Evolutionary conservation across 768 basidiomycete species (phyloP).

Genomic region (Russula olivacea): DNA sequence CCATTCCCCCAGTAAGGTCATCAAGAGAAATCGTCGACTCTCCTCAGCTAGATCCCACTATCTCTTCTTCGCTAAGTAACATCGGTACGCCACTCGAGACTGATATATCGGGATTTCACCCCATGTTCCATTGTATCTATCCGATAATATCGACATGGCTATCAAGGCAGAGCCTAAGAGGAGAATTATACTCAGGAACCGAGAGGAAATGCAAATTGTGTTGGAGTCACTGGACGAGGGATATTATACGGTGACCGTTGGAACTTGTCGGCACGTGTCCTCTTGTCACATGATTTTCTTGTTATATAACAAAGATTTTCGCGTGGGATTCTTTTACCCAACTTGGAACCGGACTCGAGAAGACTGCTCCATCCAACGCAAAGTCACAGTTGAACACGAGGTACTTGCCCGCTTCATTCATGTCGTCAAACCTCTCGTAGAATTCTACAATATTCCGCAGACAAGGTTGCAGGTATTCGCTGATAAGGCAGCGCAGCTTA

Average conservation of each 20-base stretch:
- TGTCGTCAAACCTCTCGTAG: slow-evolving; percentile 58
- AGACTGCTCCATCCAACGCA: slow-evolving; percentile 36
- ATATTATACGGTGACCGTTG: slow-evolving; percentile 70
- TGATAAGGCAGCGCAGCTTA: slow-evolving; percentile 70
- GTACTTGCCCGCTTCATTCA: slow-evolving; percentile 68
- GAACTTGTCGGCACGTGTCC: slow-evolving; percentile 48
- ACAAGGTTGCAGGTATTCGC: slow-evolving; percentile 81
- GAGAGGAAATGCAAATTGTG: slow-evolving; percentile 62
- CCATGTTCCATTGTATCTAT: slow-evolving; percentile 1
- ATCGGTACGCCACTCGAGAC: slow-evolving; percentile 34
- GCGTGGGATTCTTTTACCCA: slow-evolving; percentile 7
- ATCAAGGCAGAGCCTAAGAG: slow-evolving; percentile 70
- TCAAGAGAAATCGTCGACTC: no score
- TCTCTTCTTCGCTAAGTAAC: no score
- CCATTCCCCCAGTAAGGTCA: no score
- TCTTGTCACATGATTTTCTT: background rate
- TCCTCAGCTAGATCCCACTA: no score
- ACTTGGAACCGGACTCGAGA: background rate
- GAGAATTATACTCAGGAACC: slow-evolving; percentile 54
- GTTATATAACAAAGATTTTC: background rate
- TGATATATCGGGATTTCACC: background rate
- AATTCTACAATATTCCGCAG: slow-evolving; percentile 68
- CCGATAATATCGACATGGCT: slow-evolving; percentile 36
- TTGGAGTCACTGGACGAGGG: slow-evolving; percentile 71
- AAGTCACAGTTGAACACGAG: no score